Conservation (phyloP, 106 monocot species). For the Apostasia ramifera region DNA sequence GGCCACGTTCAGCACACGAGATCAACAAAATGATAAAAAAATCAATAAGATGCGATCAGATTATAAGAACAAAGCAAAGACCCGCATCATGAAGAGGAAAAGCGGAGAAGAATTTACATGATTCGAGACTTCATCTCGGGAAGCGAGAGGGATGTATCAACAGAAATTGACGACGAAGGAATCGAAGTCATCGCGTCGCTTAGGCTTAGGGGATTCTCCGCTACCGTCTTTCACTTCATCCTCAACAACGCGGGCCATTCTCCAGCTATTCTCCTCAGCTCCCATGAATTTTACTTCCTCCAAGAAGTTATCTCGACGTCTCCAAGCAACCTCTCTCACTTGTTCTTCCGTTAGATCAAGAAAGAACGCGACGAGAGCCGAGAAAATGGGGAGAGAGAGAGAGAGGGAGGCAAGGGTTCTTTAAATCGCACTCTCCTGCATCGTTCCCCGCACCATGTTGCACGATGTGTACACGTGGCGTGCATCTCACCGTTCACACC, state of each 20-base stretch:
- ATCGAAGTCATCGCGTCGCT: constrained; percentile 15
- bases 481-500: too few relatives aligned
- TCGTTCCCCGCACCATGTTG: too few relatives aligned
- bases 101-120: constrained; percentile 23
- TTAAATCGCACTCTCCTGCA: too few relatives aligned
- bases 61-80: too few relatives aligned
- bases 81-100: background rate
- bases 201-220: background rate
- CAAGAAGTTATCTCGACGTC: background rate
- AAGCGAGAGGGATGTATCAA: constrained; percentile 58
- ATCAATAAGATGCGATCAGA: too few relatives aligned
- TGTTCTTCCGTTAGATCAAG: background rate
- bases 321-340: background rate
- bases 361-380: too few relatives aligned
- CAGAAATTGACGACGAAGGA: constrained; percentile 39
- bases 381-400: too few relatives aligned
- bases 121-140: constrained; percentile 40
- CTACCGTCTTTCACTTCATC: background rate
- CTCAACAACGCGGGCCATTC: background rate
- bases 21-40: too few relatives aligned
- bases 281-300: constrained; percentile 7
- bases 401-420: too few relatives aligned
- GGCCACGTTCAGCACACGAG: too few relatives aligned
- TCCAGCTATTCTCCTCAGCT: constrained; percentile 8
- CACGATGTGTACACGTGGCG: too few relatives aligned